A percentile compares a stretch with the other conserved stretches of the same genome.
Evolutionary conservation across 192 early-diverging fungal genomes (phyloP).

Genomic region (Umbelopsis isabellina): DNA sequence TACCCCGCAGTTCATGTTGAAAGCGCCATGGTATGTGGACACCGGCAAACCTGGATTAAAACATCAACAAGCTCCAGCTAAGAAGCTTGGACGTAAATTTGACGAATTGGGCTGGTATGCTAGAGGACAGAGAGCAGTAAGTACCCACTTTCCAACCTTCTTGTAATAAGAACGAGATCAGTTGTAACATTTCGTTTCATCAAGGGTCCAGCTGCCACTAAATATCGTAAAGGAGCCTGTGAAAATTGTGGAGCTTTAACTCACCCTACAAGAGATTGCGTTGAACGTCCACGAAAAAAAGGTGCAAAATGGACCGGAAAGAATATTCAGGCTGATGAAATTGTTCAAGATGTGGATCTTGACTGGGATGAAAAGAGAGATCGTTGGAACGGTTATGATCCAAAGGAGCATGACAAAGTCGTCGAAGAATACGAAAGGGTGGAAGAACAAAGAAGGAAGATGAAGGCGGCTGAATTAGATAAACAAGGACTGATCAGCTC

Average conservation of each 20-base stretch:
- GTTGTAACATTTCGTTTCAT: not conserved
- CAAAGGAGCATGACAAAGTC: slow-evolving; percentile 77
- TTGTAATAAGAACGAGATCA: not conserved
- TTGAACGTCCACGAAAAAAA: slow-evolving; percentile 87
- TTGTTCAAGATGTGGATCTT: slow-evolving; percentile 71
- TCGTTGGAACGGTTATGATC: slow-evolving; percentile 98
- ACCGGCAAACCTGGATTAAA: slow-evolving; percentile 82
- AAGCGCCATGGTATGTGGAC: slow-evolving; percentile 94
- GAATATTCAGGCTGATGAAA: slow-evolving; percentile 86
- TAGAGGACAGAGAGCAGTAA: slow-evolving; percentile 68
- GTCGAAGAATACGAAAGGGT: slow-evolving; percentile 91
- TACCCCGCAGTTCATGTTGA: slow-evolving; percentile 94
- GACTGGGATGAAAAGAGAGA: slow-evolving; percentile 97
- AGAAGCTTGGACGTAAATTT: slow-evolving; percentile 34
- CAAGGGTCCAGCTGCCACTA: slow-evolving; percentile 80
- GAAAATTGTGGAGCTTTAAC: slow-evolving; percentile 97
- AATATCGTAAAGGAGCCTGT: slow-evolving; percentile 94
- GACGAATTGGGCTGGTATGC: slow-evolving; percentile 70
- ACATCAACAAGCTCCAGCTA: slow-evolving; percentile 73
- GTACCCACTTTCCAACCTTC: slow-evolving; percentile 9
- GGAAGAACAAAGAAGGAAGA: slow-evolving; percentile 83
- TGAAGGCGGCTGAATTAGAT: slow-evolving; percentile 78
- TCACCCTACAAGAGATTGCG: slow-evolving; percentile 92
- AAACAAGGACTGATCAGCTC: slow-evolving; percentile 58
- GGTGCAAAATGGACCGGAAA: slow-evolving; percentile 90